phyloP scores from a whole-genome alignment of 257 asterid genomes.

The Primulina huaijiensis region DNA sequence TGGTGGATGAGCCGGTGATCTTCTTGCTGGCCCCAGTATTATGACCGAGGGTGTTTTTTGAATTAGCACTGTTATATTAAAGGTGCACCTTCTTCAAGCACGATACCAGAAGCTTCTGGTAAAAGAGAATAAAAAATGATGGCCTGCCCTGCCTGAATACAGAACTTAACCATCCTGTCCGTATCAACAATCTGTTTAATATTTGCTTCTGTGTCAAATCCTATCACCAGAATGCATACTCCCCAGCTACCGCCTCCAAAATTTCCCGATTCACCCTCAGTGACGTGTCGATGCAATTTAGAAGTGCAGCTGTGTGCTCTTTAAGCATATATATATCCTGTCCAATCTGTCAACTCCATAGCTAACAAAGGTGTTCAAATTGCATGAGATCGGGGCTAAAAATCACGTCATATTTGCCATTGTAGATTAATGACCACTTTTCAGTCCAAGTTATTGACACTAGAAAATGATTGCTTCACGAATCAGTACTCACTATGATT shows the following conservation, averaged over 20 bases:
- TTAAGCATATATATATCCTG: conserved; percentile 84
- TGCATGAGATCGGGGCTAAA: too few species aligned
- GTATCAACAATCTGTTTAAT: conserved; percentile 82
- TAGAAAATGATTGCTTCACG: background rate
- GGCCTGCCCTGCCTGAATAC: conserved; percentile 97
- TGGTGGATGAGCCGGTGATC: too few species aligned
- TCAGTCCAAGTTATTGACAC: too few species aligned
- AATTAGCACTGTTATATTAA: conserved; percentile 31
- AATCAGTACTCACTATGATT: background rate
- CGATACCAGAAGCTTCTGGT: conserved; percentile 81
- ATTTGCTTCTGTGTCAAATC: conserved; percentile 65
- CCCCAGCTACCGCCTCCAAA: conserved; percentile 86
- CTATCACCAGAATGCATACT: conserved; percentile 90
- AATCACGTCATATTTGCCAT: too few species aligned
- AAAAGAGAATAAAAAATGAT: conserved; percentile 77
- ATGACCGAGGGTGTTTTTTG: too few species aligned
- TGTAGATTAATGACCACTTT: too few species aligned
- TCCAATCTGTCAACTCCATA: conserved; percentile 91
- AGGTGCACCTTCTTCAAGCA: conserved; percentile 89
- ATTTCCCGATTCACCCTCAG: conserved; percentile 84
- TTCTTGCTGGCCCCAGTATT: too few species aligned
- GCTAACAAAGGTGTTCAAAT: conserved; percentile 86
- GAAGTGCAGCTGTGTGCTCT: conserved; percentile 94
- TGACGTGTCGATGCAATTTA: conserved; percentile 90
- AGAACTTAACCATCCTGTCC: conserved; percentile 94